Base-by-base conservation (phyloP, 139 green algal genomes). In the Chlamydomonas urium region DNA sequence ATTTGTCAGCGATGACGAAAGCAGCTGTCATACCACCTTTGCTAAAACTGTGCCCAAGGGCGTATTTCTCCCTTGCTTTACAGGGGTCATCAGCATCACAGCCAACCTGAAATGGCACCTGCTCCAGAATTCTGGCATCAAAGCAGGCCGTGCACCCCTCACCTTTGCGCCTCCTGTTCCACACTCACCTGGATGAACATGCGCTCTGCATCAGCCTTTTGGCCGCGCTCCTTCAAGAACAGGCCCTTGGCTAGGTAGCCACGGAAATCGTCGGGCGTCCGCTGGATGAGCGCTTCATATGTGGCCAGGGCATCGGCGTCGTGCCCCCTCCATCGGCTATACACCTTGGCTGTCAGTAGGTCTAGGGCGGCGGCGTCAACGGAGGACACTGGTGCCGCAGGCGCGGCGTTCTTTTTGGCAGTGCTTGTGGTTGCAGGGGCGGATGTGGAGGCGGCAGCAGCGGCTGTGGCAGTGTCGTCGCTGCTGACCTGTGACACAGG, bases 211-310 rank as follows among this genome's bases (percentile, higher is more conserved):
- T 89, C 83, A 2, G 76, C 79, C 47, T 80, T 70, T 23, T 79
- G 53, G 4, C 83, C 83, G n/a, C 77, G 47, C 74, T 89, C 79
- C 38, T 77, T 79, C 38, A 89, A 62, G 53, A 80, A 85, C 65
- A 89, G 47, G 2, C 77, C 83, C 73, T 86, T 89, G 29, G 83
- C 83, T 29, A 86, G 75, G 72, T 86, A 89, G 38, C 79, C 83
- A 0, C 83, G 68, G 75, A 85, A 86, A 66, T 86, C 83, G 47
- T 72, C 58, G 0, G 69, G 75, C 58, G 66, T 72, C 5, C 59
- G 2, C 3, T 36, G 28, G 50, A 62, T 70, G 45, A 74, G 8
- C 0, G n/a, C 47, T 23, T 75, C 67, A 56, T 75, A 80, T 31
- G 80, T 78, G 23, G 77, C 65, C 14, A 89, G 61, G 1, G 83